Conservation (phyloP, 371 early-diverging fungal species). For the Mortierella sp. region DNA sequence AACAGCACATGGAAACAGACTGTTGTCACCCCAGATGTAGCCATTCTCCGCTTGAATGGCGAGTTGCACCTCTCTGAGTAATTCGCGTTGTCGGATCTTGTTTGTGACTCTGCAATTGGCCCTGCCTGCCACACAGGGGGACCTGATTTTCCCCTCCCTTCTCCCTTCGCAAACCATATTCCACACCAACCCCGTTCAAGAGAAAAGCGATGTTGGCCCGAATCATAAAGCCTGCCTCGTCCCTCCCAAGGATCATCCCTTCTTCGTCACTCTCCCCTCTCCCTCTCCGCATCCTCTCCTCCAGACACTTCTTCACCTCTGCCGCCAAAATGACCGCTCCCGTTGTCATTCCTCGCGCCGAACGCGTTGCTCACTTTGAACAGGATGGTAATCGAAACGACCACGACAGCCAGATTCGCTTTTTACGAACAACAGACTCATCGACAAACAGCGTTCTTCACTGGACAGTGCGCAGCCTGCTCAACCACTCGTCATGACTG, state of each 20-base stretch:
- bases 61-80: constrained; percentile 1
- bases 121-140: no score
- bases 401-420: constrained; percentile 36
- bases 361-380: constrained; percentile 62
- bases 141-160: not conserved
- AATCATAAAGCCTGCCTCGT: constrained; percentile 29
- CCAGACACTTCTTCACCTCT: constrained; percentile 17
- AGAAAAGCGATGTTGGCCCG: constrained; percentile 34
- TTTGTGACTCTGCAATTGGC: constrained; percentile 12
- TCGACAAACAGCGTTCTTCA: constrained; percentile 60
- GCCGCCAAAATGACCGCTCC: constrained; percentile 27
- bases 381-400: constrained; percentile 57
- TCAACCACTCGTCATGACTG: no score
- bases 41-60: constrained; percentile 12
- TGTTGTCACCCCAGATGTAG: not conserved
- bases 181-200: constrained; percentile 1
- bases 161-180: not conserved
- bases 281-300: constrained; percentile 5
- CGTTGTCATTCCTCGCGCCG: constrained; percentile 50
- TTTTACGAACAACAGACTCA: constrained; percentile 26
- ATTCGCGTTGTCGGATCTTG: constrained; percentile 7
- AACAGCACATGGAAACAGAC: not conserved
- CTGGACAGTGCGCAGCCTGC: not conserved
- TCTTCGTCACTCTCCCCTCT: constrained; percentile 16
- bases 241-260: constrained; percentile 15